Evolutionary conservation across 352 stramenopile genomes (phyloP).

Genomic region (Phytophthora multivora): DNA sequence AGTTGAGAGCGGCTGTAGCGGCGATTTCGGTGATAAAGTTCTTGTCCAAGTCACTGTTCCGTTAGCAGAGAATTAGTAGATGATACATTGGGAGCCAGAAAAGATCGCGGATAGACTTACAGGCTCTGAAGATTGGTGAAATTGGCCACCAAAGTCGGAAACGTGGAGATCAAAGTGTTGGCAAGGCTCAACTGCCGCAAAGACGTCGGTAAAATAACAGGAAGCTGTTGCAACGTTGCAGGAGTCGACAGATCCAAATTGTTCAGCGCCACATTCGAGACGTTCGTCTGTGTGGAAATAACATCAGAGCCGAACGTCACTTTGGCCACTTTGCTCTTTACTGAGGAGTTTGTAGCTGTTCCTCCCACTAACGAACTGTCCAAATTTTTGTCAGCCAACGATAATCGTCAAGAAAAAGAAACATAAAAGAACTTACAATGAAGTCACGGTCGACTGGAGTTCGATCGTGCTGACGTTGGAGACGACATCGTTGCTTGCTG

Average conservation of each 20-base stretch:
- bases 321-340: conserved; percentile 44
- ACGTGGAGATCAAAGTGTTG: conserved; percentile 36
- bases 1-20: conserved; percentile 36
- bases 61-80: conserved; percentile 11
- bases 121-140: conserved; percentile 36
- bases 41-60: conserved; percentile 33
- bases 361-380: conserved; percentile 34
- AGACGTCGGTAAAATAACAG: conserved; percentile 19
- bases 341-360: conserved; percentile 18
- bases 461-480: conserved; percentile 24
- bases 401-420: background rate
- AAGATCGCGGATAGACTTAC: conserved; percentile 22
- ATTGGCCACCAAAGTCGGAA: conserved; percentile 41
- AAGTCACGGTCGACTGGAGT: conserved; percentile 28
- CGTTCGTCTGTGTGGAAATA: conserved; percentile 30
- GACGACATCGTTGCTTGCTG: conserved; percentile 44
- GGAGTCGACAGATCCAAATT: conserved; percentile 37
- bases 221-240: conserved; percentile 32
- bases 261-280: conserved; percentile 34
- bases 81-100: background rate
- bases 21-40: conserved; percentile 43
- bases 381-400: background rate
- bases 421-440: conserved; percentile 26
- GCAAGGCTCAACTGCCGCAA: conserved; percentile 35
- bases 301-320: conserved; percentile 33